Base-by-base conservation (phyloP, 768 basidiomycete genomes). In the Boletus pseudo-olivaceus region DNA sequence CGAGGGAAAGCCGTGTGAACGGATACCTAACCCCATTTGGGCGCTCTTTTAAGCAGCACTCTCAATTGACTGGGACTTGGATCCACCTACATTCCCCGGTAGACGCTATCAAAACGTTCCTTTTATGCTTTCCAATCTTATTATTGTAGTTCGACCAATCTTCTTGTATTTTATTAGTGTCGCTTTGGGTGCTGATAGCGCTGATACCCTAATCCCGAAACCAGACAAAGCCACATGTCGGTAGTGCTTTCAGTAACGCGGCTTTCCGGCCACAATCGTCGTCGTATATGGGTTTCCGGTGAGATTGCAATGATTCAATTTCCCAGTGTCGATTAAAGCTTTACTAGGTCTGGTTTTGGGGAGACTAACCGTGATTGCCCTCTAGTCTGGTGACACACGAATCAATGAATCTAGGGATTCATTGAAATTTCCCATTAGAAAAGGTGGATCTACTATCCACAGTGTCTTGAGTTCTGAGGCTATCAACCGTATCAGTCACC, bases 1-100 rank as follows among this genome's bases (percentile, higher is more conserved):
- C 1, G 59, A 63, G 46, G 71, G 66, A 8, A 60, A 57, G 53
- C 17, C 52, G 5, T 9, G 32, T 1, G 59, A 68, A 53, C 59
- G 46, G 41, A 64, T 43, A 39, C 43, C 63, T 8, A 39, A 44
- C 42, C 11, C 29, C 39, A 26, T 35, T 9, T 60, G 64, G 66
- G 40, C 43, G 3, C 47, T 54, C 12, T 37, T 63, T 17, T 68
- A 40, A 42, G 34, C 44, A 10, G 10, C 17, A 12, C 39, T 42
- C 49, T 55, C 47, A 39, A 27, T 32, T 30, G 27, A n/a, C 35
- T 20, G 26, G 50, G 39, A 47, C 39, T 48, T 50, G 48, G 33
- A 54, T 55, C 32, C 37, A 43, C 38, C 37, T 29, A 34, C n/a
- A 46, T 39, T 44, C 12, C 42, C 11, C 19, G 2, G 17, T 20